Evolutionary conservation across 2,329 filamentous ascomycete genomes (phyloP), one percentile per base, ranked within the genome.

Genomic region (Claviceps digitariae): DNA sequence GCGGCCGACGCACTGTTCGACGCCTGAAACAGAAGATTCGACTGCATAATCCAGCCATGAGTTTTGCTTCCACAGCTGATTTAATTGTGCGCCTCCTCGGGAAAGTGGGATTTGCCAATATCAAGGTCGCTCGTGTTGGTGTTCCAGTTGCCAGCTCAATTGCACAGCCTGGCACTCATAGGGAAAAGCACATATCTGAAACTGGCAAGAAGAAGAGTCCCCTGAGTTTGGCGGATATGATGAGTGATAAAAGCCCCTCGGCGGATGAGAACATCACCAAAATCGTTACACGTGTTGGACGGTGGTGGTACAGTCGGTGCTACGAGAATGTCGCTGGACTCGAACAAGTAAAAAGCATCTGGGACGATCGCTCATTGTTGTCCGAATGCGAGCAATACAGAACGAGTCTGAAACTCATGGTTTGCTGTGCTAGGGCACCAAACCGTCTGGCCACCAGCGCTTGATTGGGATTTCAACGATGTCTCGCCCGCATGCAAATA

Each of bases 231-330:
- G 81, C 82, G 1, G 86, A 90, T 62, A 81, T 89, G 70, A 84
- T 89, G 68, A 82, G 77, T 31, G 83, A 88, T 58, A 76, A 83
- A 38, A 78, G 80, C n/a, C 75, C 81, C 0, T 73, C 78, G 15
- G 84, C 86, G 23, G 89, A 95, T 59, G 87, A 90, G 63, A 84
- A 82, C 59, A 95, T 97, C 63, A 88, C 89, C 15, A 90, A 88
- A 63, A 95, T 95, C 76, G 90, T 97, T 23, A 86, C 90, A 17
- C 85, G 83, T 57, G 91, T 97, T 12, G 91, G 90, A 2, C 79
- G 93, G 45, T 97, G 91, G 89, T 98, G 93, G 93, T 97, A 95
- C 69, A 87, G 82, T 10, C 82, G 86, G 51, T 96, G 91, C 72
- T 97, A 96, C 66, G 91, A 96, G 69, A 81, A 78, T 54, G 75